Evolutionary conservation across 768 basidiomycete species (phyloP), one percentile per base, ranked within the genome.

Genomic region (Phaeolepiota aurea): DNA sequence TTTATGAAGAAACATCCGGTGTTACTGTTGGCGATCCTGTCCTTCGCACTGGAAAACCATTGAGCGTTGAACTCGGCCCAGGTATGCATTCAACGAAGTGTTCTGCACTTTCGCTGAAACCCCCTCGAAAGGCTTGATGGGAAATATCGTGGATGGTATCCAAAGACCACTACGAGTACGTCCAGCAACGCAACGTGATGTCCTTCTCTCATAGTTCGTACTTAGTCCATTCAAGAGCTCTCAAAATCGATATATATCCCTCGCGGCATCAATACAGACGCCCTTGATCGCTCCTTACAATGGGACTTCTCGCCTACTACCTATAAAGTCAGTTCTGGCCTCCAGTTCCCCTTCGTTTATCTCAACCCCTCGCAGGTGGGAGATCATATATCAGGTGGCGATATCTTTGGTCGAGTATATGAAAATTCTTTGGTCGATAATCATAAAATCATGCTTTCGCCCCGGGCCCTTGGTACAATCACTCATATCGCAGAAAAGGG

Each of bases 221-320:
- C 44, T 35, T 28, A 77, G 82, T 79, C 86, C 23, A 99, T 99
- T 51, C 91, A 92, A 78, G 89, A 96, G 55, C 74, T 88, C 31
- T 97, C 96, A 33, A 86, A 97, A 54, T 96, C 91, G n/a, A 99
- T 99, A 55, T 99, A 99, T 64, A 98, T 99, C 47, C 96, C 96
- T 48, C 86, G 92, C 54, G 96, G 96, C 42, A 98, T 99, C 64
- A 98, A 98, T 65, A 98, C 96, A 22, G 81, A 93, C 48, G 87
- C 93, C 18, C 77, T 99, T 19, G 88, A 91, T 58, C 81, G 96
- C 37, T 71, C 71, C 14, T 62, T 92, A 46, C 71, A 88, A 58
- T 99, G 96, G 96, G 96, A 99, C 59, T 99, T 98, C 61, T 85
- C 77, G 38, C 93, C 92, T 5, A 65, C 75, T 7, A 68, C 75